phyloP scores from a whole-genome alignment of 1,139 yeast genomes.

The Pichia sp. region DNA sequence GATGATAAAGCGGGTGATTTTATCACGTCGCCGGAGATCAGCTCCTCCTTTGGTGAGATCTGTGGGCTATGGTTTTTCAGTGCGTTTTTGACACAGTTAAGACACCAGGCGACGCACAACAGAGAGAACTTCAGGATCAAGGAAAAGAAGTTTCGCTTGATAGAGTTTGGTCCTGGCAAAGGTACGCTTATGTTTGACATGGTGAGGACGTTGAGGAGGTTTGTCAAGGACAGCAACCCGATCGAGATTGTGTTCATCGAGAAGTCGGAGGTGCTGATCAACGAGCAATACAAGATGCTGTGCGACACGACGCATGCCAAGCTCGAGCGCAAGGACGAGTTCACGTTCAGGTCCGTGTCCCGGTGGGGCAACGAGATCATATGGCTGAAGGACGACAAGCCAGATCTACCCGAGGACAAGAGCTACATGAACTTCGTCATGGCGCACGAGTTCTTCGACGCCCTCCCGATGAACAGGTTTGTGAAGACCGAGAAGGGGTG shows the following conservation, averaged over 20 bases:
- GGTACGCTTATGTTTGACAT: slow-evolving; percentile 76
- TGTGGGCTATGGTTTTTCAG: slow-evolving; percentile 70
- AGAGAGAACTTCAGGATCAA: slow-evolving; percentile 35
- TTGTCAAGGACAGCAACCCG: slow-evolving; percentile 33
- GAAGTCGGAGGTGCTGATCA: slow-evolving; percentile 63
- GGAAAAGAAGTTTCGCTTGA: slow-evolving; percentile 41
- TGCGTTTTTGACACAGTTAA: slow-evolving; percentile 54
- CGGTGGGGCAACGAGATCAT: slow-evolving; percentile 51
- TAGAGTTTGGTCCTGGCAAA: slow-evolving; percentile 84
- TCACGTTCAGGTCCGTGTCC: slow-evolving; percentile 41
- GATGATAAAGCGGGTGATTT: slow-evolving; percentile 65
- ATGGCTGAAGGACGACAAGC: slow-evolving; percentile 68
- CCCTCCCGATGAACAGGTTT: slow-evolving; percentile 74
- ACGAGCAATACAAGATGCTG: slow-evolving; percentile 50
- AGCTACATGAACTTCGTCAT: slow-evolving; percentile 55
- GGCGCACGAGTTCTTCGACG: slow-evolving; percentile 88
- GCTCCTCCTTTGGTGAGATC: slow-evolving; percentile 85
- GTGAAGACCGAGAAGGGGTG: slow-evolving; percentile 61
- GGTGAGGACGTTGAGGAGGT: slow-evolving; percentile 44
- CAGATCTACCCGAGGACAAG: slow-evolving; percentile 27
- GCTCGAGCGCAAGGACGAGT: slow-evolving; percentile 31
- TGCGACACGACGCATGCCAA: slow-evolving; percentile 36
- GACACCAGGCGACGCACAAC: slow-evolving; percentile 31
- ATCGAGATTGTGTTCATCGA: slow-evolving; percentile 59
- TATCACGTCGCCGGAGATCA: slow-evolving; percentile 81